Evolutionary conservation across 2,329 filamentous ascomycete genomes (phyloP).

Genomic region (Talaromyces islandicus): DNA sequence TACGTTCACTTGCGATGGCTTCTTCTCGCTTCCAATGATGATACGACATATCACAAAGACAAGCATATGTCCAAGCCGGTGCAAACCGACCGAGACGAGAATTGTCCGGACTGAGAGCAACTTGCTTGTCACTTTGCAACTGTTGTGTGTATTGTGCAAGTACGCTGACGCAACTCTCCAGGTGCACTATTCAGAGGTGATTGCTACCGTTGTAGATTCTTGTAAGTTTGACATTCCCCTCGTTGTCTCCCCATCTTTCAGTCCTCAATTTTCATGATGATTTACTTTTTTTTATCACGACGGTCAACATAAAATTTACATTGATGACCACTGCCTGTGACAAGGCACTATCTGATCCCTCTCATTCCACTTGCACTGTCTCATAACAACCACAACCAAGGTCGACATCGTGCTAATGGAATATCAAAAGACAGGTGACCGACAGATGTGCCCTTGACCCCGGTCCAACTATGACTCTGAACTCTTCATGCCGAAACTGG

Average conservation of each 20-base stretch:
- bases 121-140: slow-evolving; percentile 19
- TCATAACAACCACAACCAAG: neutral
- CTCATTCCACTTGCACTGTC: neutral
- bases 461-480: neutral
- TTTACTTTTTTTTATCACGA: slow-evolving; percentile 65
- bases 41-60: slow-evolving; percentile 76
- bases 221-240: neutral
- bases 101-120: slow-evolving; percentile 42
- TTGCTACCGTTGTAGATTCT: neutral
- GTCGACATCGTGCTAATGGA: slow-evolving; percentile 1
- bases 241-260: too few relatives aligned
- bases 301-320: slow-evolving; percentile 72
- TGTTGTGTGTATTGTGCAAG: slow-evolving; percentile 1
- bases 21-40: slow-evolving; percentile 57
- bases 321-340: slow-evolving; percentile 78
- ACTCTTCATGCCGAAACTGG: neutral
- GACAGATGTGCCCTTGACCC: too few relatives aligned
- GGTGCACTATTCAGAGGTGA: neutral
- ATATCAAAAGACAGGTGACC: slow-evolving; percentile 1
- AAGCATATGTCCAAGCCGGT: slow-evolving; percentile 93
- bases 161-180: slow-evolving; percentile 2
- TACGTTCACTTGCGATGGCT: slow-evolving; percentile 22
- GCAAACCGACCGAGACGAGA: slow-evolving; percentile 45
- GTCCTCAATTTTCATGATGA: slow-evolving; percentile 55
- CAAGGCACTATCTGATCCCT: slow-evolving; percentile 50